Conservation (phyloP, 2,329 filamentous ascomycete genomes). For the Ophidiomyces ophidiicola region DNA sequence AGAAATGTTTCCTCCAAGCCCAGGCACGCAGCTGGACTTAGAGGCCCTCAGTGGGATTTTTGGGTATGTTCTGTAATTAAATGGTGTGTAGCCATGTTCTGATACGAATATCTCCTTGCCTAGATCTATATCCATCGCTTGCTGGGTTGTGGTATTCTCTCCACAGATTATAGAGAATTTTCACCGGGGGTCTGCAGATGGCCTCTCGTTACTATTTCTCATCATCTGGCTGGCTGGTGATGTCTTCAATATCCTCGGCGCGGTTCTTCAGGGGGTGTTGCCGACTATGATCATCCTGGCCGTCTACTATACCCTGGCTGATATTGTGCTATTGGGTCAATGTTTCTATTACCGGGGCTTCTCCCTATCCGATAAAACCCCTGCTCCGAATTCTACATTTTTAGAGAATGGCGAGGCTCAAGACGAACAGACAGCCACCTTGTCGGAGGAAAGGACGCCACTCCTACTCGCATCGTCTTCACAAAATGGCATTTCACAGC, state of each 20-base stretch:
- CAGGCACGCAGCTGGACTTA: slow-evolving; percentile 56
- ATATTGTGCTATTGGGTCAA: slow-evolving; percentile 75
- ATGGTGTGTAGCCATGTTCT: not conserved
- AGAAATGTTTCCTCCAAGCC: slow-evolving; percentile 27
- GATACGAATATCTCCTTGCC: slow-evolving; percentile 2
- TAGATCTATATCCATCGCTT: slow-evolving; percentile 89
- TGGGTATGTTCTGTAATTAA: slow-evolving; percentile 43
- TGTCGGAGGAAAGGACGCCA: slow-evolving; percentile 17
- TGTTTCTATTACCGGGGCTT: slow-evolving; percentile 96
- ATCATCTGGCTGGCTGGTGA: slow-evolving; percentile 87
- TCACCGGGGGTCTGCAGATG: slow-evolving; percentile 69
- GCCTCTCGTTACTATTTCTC: slow-evolving; percentile 80
- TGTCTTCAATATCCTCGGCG: slow-evolving; percentile 93
- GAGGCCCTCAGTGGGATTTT: slow-evolving; percentile 87
- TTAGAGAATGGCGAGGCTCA: not conserved
- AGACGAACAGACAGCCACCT: slow-evolving; percentile 3
- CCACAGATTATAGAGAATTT: slow-evolving; percentile 97
- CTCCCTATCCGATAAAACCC: slow-evolving; percentile 22
- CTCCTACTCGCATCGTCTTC: slow-evolving; percentile 13
- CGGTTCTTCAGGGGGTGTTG: slow-evolving; percentile 76
- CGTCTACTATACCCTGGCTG: slow-evolving; percentile 83
- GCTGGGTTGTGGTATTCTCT: slow-evolving; percentile 95
- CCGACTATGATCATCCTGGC: slow-evolving; percentile 96
- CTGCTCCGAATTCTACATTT: not conserved
- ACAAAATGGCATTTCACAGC: not conserved